Base-by-base conservation (phyloP, 495 filamentous ascomycete genomes). In the Lasiosphaeriaceae sp. region DNA sequence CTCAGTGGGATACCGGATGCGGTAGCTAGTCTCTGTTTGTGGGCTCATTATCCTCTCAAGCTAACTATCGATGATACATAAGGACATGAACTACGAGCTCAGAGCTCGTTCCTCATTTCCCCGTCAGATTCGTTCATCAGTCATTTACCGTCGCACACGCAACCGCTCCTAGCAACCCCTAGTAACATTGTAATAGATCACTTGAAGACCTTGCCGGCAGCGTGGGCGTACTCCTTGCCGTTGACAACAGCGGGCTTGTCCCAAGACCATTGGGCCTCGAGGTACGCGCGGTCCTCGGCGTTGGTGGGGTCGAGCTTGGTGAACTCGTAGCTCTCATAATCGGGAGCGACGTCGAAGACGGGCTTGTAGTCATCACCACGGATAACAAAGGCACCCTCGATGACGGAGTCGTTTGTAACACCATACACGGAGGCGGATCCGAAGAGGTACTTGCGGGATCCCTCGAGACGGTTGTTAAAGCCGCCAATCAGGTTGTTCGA, bases 391-490 rank as follows among this genome's bases (percentile, higher is more conserved):
- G 90, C 94, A 76, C 94, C 95, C 65, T 84, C 75, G 68, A 97
- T 87, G 72, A 96, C 76, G 54, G 88, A 94, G 79, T 94, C 83
- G 76, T 96, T 89, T 80, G 86, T 84, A 64, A 71, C 74, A 66
- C 94, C 94, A 67, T 88, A 99, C 60, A 97, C 95, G 64, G 86
- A 90, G 66, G 88, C 87, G 63, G 80, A 85, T 69, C 94, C 94
- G 80, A 99, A 97, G 74, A 99, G 78, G 84, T 92, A 96, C 86
- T 97, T 99, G 80, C 94, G 92, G 70, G 90, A 96, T 58, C 73
- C 94, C 84, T 99, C 94, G 56, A 99, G 90, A 80, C 94, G 95
- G 71, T 84, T 83, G 79, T 97, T 96, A 84, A 97, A 96, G 70
- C 94, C 95, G 78, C 89, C 89, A 70, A 98, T 93, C 71, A 97